Conservation (phyloP, 306 rosid species). For the Lathyrus oleraceus region DNA sequence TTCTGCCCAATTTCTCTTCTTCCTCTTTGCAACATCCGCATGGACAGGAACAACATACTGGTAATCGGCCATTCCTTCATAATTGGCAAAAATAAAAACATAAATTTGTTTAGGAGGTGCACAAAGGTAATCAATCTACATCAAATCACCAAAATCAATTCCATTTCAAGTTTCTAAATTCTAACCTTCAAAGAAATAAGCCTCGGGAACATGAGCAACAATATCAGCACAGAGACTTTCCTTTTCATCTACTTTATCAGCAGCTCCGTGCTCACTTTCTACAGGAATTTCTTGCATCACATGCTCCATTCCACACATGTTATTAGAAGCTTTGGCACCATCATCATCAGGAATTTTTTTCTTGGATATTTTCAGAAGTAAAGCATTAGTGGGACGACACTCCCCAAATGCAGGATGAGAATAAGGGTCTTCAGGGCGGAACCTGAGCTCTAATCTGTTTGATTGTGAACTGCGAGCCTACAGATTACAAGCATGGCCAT, state of each 20-base stretch:
- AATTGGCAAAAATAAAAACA: conserved; percentile 30
- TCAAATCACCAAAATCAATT: conserved; percentile 23
- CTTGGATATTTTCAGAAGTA: conserved; percentile 73
- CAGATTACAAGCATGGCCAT: not conserved
- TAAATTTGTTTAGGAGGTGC: not conserved
- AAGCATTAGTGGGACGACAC: conserved; percentile 60
- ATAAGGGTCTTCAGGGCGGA: conserved; percentile 83
- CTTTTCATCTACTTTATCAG: conserved; percentile 39
- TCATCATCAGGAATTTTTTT: conserved; percentile 32
- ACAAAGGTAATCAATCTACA: conserved; percentile 22
- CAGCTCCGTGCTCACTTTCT: conserved; percentile 4
- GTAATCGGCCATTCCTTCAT: conserved; percentile 89
- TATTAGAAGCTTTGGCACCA: conserved; percentile 32
- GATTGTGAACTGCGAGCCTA: conserved; percentile 65
- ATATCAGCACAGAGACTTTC: conserved; percentile 54
- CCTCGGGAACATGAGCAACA: conserved; percentile 59
- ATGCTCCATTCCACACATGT: conserved; percentile 31
- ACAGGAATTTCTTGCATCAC: conserved; percentile 39
- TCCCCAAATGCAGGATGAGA: conserved; percentile 86
- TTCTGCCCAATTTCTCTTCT: conserved; percentile 66
- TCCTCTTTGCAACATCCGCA: conserved; percentile 64
- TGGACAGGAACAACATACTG: conserved; percentile 88
- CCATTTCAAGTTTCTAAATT: conserved; percentile 39
- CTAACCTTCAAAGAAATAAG: conserved; percentile 81
- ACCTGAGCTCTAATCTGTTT: conserved; percentile 72